phyloP scores from a whole-genome alignment of 2,329 filamentous ascomycete species.

The Magnaporthiopsis incrustans region DNA sequence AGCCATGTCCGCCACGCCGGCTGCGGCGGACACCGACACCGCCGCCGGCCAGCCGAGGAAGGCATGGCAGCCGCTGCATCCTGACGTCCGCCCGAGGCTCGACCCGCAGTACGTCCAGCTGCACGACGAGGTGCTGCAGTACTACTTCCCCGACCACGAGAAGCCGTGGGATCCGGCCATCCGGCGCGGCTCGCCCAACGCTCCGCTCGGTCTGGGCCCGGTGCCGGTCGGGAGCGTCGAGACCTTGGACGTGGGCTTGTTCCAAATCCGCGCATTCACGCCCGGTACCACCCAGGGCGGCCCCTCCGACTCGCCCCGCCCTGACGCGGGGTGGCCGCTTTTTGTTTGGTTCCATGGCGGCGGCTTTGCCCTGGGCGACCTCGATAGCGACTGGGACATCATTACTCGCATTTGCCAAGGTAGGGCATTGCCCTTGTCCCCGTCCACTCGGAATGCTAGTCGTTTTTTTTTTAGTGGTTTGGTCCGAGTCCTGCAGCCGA shows the following conservation, averaged over 20 bases:
- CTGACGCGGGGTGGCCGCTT: slow-evolving; percentile 23
- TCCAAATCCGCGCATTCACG: slow-evolving; percentile 21
- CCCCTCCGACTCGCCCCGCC: not conserved
- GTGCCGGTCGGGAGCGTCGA: slow-evolving; percentile 20
- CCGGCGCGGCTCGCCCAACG: slow-evolving; percentile 16
- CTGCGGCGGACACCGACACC: too few relatives aligned
- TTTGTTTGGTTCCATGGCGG: slow-evolving; percentile 33
- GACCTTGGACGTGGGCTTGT: slow-evolving; percentile 19
- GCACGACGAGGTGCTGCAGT: slow-evolving; percentile 29
- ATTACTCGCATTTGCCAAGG: slow-evolving; percentile 22
- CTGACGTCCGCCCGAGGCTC: slow-evolving; percentile 21
- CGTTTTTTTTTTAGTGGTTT: not conserved
- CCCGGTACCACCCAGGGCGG: slow-evolving; percentile 14
- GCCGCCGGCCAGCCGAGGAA: not conserved
- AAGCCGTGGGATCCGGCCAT: slow-evolving; percentile 24
- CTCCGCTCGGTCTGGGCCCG: slow-evolving; percentile 18
- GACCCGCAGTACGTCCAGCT: slow-evolving; percentile 30
- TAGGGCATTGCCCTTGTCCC: not conserved
- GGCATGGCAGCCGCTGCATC: slow-evolving; percentile 25
- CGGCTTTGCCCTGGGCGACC: slow-evolving; percentile 29
- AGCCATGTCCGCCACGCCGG: too few relatives aligned
- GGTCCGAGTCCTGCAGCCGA: not conserved
- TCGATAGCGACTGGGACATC: slow-evolving; percentile 26
- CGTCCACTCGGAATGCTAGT: too few relatives aligned
- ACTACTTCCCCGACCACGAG: slow-evolving; percentile 24